Percentiles rank a stretch among this genome's conserved stretches.
Conservation (phyloP, 768 basidiomycete genomes). For the Tricholoma flavovirens region DNA sequence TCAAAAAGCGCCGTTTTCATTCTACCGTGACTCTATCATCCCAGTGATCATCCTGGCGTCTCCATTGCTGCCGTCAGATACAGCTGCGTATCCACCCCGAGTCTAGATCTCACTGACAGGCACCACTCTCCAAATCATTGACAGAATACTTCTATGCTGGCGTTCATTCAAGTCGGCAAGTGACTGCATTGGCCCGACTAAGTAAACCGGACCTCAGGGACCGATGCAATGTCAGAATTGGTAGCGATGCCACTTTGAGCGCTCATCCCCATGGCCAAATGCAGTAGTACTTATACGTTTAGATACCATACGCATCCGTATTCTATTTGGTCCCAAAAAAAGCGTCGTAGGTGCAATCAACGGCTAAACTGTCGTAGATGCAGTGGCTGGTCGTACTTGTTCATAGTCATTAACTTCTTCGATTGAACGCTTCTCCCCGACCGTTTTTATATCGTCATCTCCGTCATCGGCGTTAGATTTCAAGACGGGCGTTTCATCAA, state of each 20-base stretch:
- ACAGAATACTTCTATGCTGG: no score
- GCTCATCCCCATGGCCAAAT: neutral
- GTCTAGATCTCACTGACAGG: no score
- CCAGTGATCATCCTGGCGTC: no score
- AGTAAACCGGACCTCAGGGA: neutral
- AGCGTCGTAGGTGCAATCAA: neutral
- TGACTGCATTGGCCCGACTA: no score
- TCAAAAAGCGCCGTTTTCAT: no score
- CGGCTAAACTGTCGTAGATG: constrained; percentile 10
- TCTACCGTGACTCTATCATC: no score
- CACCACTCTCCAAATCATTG: no score
- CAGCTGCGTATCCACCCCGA: no score
- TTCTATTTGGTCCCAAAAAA: neutral
- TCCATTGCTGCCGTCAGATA: no score
- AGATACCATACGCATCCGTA: neutral
- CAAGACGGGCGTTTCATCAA: neutral
- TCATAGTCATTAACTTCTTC: constrained; percentile 15
- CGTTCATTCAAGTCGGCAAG: no score
- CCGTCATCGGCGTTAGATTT: constrained; percentile 2
- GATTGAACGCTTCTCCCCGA: constrained; percentile 12
- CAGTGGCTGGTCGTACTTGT: constrained; percentile 17
- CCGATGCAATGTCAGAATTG: neutral
- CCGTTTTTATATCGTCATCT: constrained; percentile 23
- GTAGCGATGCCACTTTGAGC: neutral
- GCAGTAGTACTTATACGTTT: neutral